Evolutionary conservation across 2,329 filamentous ascomycete species (phyloP), one percentile per base, ranked within the genome.

Genomic region (Blastomyces parvus): DNA sequence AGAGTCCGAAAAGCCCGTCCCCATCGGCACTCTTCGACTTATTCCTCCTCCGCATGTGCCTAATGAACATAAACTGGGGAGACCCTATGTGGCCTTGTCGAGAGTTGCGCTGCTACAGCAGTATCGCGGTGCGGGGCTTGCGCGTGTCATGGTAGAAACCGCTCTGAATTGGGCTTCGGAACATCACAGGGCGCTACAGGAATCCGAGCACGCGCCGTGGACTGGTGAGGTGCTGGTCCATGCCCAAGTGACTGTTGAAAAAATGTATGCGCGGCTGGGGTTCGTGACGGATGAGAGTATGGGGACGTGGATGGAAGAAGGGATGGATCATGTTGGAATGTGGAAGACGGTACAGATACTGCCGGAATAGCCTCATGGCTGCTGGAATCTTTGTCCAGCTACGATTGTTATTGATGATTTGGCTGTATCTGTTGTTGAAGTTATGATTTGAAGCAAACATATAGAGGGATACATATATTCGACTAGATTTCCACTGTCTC

Each of bases 241-340:
- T 78, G 89, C 91, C 2, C 91, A 96, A 77, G 81, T 83, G 62
- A 74, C 79, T 40, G 85, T 88, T 17, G 81, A 85, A 67, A 77
- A 76, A 36, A 79, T 87, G 68, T 97, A 91, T 85, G 77, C 78
- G 70, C 83, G 80, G 70, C 83, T 87, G 75, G 91, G 91, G 0
- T 97, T 96, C 74, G 76, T 80, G 66, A 79, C 84, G 11, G 91
- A 97, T 74, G 82, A 88, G 70, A 79, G 76, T 11, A 84, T 93
- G 83, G 89, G 90, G 0, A 81, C 74, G 40, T 97, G 91, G 91
- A 80, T 82, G 66, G 91, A 97, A 74, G 91, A 94, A 71, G 90
- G 88, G 3, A 93, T 96, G 62, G 80, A 84, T 67, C 91, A 96
- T 78, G 82, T 95, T 22, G 91, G 89, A 64, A 95, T 97, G 91